Evolutionary conservation across 129 eudicot species (phyloP), one percentile per base, ranked within the genome.

Genomic region (Apium graveolens): DNA sequence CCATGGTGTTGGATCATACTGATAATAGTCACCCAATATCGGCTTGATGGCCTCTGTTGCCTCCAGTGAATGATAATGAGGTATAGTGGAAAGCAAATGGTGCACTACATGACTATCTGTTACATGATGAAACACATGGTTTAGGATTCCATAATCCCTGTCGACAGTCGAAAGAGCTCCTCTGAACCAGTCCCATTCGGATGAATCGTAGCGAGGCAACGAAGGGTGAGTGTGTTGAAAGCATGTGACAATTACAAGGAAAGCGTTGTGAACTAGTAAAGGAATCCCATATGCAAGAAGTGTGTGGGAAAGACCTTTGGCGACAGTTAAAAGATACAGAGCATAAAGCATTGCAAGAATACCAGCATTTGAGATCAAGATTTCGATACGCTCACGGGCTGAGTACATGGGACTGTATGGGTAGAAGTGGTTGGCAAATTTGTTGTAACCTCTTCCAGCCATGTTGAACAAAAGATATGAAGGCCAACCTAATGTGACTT

Each of bases 111-210:
- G 87, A 7, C 82, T 78, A 3, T 60, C 78, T 1, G 84, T 78
- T 1, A 73, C 79, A 20, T 81, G 74, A 39, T 84, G 84, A 39
- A 81, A 78, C 46, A 74, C 80, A 18, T 74, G 24, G 63, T 84
- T 84, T 32, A 84, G 38, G 44, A 84, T 29, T 31, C 87, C 85
- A 32, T 46, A 84, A 46, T 84, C 75, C 37, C 87, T 43, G 17
- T 84, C 87, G 0, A 81, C 76, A 0, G 87, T 84, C 9, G 82
- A 78, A 2, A 84, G 38, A 42, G 87, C 84, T 39, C 87, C 85
- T 29, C 87, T 81, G 20, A 84, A 55, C 87, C 87, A 81, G 49
- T 84, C 80, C 87, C 85, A 84, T 46, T 81, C 85, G 9, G 74
- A 77, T 0, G 87, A 74, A 74, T 84, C 87, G 5, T 81, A 84